Evolutionary conservation across 169 alveolate genomes (phyloP).

Genomic region (Toxoplasma gondii): DNA sequence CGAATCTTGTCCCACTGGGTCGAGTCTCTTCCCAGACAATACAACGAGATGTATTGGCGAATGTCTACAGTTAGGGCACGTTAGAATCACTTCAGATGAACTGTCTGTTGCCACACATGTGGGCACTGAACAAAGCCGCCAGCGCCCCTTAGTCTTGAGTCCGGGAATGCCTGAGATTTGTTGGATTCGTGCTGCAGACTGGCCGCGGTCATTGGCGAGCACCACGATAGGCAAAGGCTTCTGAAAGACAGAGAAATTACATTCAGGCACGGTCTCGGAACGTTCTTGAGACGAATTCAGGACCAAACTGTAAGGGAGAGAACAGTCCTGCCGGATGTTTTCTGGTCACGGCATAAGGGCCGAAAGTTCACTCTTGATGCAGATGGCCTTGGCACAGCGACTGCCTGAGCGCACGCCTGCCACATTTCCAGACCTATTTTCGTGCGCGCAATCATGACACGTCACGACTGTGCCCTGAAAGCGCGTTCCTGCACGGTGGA

Average conservation of each 20-base stretch:
- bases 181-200: neutral
- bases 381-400: too few species aligned
- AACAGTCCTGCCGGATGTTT: neutral
- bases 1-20: neutral
- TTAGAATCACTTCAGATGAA: neutral
- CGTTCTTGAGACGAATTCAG: neutral
- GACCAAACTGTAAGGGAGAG: conserved; percentile 10
- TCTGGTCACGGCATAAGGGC: neutral
- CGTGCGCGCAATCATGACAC: too few species aligned
- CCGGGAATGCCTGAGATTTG: too few species aligned
- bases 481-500: too few species aligned
- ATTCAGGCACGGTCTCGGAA: neutral
- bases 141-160: too few species aligned
- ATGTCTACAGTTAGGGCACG: neutral
- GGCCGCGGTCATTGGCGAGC: neutral
- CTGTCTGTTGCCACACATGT: too few species aligned
- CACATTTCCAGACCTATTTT: too few species aligned
- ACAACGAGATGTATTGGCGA: too few species aligned
- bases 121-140: too few species aligned
- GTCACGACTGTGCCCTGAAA: too few species aligned
- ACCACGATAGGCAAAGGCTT: neutral
- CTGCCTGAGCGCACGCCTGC: too few species aligned
- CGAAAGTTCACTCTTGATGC: neutral
- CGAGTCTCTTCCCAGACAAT: neutral
- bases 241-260: neutral